These are phyloP conservation scores for Blastobotrys robertii DNA, from an alignment of 805 yeast species.

Conservation along the genomic window DNA sequence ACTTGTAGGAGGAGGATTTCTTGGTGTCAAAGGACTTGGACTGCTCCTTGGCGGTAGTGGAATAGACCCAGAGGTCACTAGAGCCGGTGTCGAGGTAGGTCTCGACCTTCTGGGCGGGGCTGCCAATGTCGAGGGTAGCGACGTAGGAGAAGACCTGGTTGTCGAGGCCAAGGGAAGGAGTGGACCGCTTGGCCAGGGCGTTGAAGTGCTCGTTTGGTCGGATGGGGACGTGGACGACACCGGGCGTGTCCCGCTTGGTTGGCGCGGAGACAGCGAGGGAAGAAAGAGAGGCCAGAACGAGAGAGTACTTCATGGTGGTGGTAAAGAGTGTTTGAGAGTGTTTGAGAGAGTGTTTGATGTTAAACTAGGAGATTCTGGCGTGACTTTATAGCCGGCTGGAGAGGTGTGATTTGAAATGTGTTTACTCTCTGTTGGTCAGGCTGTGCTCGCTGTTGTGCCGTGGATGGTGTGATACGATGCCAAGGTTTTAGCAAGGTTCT, in stretches of 20 bases:
- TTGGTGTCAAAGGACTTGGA: constrained; percentile 5
- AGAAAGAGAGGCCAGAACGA: too few relatives aligned
- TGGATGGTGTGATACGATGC: too few relatives aligned
- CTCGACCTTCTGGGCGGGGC: constrained; percentile 41
- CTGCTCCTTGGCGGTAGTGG: constrained; percentile 2
- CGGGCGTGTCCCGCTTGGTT: neutral
- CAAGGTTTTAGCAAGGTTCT: too few relatives aligned
- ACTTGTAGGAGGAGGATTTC: constrained; percentile 58
- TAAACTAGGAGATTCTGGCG: too few relatives aligned
- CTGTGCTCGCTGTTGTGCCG: too few relatives aligned
- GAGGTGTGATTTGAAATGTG: too few relatives aligned
- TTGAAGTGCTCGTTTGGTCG: neutral
- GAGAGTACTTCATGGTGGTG: too few relatives aligned
- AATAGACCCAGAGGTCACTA: constrained; percentile 56
- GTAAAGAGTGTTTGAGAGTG: too few relatives aligned
- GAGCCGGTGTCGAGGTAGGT: constrained; percentile 69
- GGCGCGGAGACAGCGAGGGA: too few relatives aligned
- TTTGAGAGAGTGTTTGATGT: too few relatives aligned
- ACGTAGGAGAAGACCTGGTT: neutral
- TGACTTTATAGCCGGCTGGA: too few relatives aligned
- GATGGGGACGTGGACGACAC: neutral
- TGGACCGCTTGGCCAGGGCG: constrained; percentile 1
- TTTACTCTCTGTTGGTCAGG: too few relatives aligned
- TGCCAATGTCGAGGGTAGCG: constrained; percentile 36
- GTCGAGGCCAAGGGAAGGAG: neutral